Percentiles rank a stretch among this genome's conserved stretches.
These are phyloP conservation scores for Xylaria arbuscula DNA, from an alignment of 2,329 filamentous ascomycete species.

Conservation along the genomic window DNA sequence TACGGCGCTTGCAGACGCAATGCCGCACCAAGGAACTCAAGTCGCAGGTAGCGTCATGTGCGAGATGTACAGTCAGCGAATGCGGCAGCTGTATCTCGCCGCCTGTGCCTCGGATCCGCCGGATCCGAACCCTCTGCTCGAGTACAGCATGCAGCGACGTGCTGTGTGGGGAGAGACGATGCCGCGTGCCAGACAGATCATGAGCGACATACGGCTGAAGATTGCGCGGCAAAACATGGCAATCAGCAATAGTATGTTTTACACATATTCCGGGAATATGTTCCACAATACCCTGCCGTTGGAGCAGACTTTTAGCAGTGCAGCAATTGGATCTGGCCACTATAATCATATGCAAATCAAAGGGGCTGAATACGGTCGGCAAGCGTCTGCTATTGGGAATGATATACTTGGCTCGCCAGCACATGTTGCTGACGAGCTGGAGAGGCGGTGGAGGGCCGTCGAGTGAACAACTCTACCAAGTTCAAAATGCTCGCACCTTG, in stretches of 20 bases:
- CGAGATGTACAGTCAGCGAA: constrained; percentile 35
- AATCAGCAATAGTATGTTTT: constrained; percentile 20
- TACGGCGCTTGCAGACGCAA: constrained; percentile 25
- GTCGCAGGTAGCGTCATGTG: constrained; percentile 28
- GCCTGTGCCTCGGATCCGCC: constrained; percentile 23
- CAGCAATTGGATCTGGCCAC: constrained; percentile 18
- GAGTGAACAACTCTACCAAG: constrained; percentile 16
- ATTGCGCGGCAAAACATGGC: constrained; percentile 5
- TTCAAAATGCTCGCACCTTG: background rate
- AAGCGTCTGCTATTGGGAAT: constrained; percentile 21
- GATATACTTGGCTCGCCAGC: constrained; percentile 26
- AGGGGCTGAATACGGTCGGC: constrained; percentile 24
- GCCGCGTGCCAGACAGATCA: constrained; percentile 24
- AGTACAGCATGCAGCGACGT: constrained; percentile 29
- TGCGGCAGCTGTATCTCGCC: constrained; percentile 29
- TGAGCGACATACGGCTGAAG: constrained; percentile 5
- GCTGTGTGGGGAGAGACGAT: constrained; percentile 31
- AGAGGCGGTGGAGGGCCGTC: constrained; percentile 28
- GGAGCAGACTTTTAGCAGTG: constrained; percentile 11
- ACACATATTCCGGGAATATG: constrained; percentile 17
- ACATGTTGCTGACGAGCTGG: constrained; percentile 22
- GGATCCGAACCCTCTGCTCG: constrained; percentile 27
- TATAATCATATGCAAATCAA: constrained; percentile 36
- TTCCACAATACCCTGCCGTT: constrained; percentile 21
- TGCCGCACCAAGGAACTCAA: constrained; percentile 17